phyloP scores from a whole-genome alignment of 139 green algal species.

The Parachlorella kessleri region DNA sequence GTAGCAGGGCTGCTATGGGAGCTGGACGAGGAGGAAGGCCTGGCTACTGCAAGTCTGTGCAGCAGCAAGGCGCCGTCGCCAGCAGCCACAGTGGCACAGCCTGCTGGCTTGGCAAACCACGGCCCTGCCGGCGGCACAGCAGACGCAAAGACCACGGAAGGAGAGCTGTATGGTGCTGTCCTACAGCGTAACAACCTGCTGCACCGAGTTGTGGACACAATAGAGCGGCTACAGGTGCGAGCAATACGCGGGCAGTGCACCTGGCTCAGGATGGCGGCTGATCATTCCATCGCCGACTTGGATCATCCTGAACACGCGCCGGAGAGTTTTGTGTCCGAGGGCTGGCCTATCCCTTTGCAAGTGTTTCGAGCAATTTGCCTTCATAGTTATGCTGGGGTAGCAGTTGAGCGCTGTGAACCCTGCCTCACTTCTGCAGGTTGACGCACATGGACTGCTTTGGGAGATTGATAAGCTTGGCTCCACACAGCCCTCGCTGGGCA shows the following conservation, averaged over 20 bases:
- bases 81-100: neutral
- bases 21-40: neutral
- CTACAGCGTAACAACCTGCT: constrained; percentile 1
- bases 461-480: neutral
- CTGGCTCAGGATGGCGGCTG: neutral
- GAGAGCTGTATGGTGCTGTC: neutral
- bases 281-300: neutral
- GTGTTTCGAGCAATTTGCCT: neutral
- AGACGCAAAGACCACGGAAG: neutral
- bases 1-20: constrained; percentile 14
- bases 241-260: neutral
- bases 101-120: too few species aligned
- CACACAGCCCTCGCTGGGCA: neutral
- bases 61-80: neutral
- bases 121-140: neutral
- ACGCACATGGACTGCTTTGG: neutral
- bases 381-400: neutral
- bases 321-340: neutral
- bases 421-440: neutral
- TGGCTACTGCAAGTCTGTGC: neutral
- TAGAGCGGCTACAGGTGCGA: neutral
- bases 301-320: too few species aligned
- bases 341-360: neutral
- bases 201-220: neutral
- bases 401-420: neutral